Evolutionary conservation across 345 rosid genomes (phyloP).

Genomic region (Citrus cavaleriei): DNA sequence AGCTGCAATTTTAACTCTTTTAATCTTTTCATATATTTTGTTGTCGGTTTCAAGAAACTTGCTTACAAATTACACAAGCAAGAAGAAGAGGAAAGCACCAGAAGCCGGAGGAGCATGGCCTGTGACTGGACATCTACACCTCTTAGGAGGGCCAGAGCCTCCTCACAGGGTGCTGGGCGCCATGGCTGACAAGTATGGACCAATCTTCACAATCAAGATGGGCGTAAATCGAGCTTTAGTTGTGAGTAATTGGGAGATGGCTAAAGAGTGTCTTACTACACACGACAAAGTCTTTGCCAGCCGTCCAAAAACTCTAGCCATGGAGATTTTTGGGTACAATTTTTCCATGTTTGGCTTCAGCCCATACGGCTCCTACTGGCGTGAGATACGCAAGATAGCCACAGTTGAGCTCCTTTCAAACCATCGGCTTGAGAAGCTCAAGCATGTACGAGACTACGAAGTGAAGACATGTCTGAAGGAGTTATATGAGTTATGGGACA

Average conservation of each 20-base stretch:
- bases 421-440: neutral
- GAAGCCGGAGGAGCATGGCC: conserved; percentile 37
- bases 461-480: neutral
- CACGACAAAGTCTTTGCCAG: conserved; percentile 24
- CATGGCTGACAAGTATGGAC: conserved; percentile 33
- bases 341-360: conserved; percentile 11
- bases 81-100: conserved; percentile 8
- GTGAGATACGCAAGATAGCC: neutral
- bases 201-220: conserved; percentile 31
- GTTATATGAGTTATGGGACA: neutral
- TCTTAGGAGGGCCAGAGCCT: conserved; percentile 25
- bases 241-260: conserved; percentile 24
- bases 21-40: too few species aligned
- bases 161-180: conserved; percentile 23
- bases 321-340: conserved; percentile 19
- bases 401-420: too few species aligned
- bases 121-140: conserved; percentile 36
- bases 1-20: neutral
- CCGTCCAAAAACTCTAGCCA: conserved; percentile 17
- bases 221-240: conserved; percentile 23
- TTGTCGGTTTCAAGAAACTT: too few species aligned
- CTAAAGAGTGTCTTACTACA: conserved; percentile 30
- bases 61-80: neutral
- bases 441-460: neutral
- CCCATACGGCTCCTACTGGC: conserved; percentile 38